Conservation (phyloP, 495 filamentous ascomycete genomes). For the Penicillium robsamsonii region DNA sequence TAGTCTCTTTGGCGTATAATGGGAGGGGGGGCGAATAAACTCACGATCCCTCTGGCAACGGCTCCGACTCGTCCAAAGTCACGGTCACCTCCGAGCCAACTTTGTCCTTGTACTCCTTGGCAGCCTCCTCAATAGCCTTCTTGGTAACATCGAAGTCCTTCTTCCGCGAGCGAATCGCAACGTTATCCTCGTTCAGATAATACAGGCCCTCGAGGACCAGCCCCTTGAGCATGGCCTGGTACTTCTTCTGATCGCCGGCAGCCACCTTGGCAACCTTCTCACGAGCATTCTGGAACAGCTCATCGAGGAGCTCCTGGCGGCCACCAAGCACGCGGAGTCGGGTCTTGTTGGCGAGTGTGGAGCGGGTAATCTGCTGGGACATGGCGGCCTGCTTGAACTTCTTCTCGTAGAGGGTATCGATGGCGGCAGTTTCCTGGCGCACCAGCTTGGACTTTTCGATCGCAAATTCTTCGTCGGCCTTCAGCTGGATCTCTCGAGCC, state of each 20-base stretch:
- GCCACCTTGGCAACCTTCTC: conserved; percentile 61
- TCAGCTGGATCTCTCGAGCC: conserved; percentile 91
- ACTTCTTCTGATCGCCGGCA: conserved; percentile 65
- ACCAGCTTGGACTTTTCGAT: conserved; percentile 99
- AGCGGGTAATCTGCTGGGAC: conserved; percentile 95
- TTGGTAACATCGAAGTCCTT: conserved; percentile 69
- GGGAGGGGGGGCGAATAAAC: conserved; percentile 33
- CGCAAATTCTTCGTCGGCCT: conserved; percentile 96
- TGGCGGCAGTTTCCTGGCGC: conserved; percentile 85
- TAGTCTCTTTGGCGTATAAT: conserved; percentile 11
- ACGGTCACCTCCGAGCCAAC: conserved; percentile 61
- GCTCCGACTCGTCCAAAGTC: conserved; percentile 73
- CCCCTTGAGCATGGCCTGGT: conserved; percentile 70
- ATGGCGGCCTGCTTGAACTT: conserved; percentile 97
- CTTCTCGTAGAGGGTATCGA: conserved; percentile 91
- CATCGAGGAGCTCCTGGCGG: conserved; percentile 85
- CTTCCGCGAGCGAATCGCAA: conserved; percentile 72
- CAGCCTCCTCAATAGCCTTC: conserved; percentile 72
- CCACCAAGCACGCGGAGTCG: conserved; percentile 81
- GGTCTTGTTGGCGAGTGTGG: conserved; percentile 91
- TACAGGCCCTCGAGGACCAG: conserved; percentile 89
- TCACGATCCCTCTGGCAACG: conserved; percentile 81
- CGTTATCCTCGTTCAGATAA: conserved; percentile 74
- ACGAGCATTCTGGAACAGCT: conserved; percentile 79
- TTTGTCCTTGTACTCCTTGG: conserved; percentile 76